Base-by-base conservation (phyloP, 306 rosid genomes). In the Inga leiocalycina region DNA sequence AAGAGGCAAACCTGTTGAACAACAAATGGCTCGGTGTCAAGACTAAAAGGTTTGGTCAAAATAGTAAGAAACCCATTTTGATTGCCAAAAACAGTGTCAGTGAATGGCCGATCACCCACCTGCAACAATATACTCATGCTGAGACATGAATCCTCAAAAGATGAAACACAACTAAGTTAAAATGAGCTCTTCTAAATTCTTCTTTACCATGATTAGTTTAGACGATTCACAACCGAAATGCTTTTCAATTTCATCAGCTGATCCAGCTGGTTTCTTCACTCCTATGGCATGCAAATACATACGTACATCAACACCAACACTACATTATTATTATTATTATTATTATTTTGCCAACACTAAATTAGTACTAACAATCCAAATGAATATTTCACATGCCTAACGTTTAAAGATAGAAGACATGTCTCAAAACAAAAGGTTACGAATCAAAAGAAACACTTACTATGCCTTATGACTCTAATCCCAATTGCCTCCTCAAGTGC, bases 21-120 rank as follows among this genome's bases (percentile, higher is more conserved):
- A 57, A 90, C 89, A 84, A 92, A 94, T 46, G 99, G 97, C 90
- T 96, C 99, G 84, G 85, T 91, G 0, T 70, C 72, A 66, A 88
- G 94, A 88, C 98, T 92, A 85, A 96, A 82, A n/a, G 99, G 99
- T 72, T 81, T 94, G 0, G 98, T 94, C 88, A 92, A 86, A 77
- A 96, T 91, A 71, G 98, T 94, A 51, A 96, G 81, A 84, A 96
- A 94, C 44, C 94, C 97, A 88, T 91, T 91, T 14, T 91, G 93
- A 82, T 96, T 96, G 62, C 99, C 99, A 32, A 87, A 96, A 75
- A 96, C 97, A 62, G 91, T 80, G 88, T 96, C 99, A 16, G 98
- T 96, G 74, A 94, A 90, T n/a, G 98, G 98, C 19, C 99, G 93
- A 83, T 96, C 99, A 71, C 99, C 99, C 22, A 96, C 99, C 99